Base-by-base conservation (phyloP, 1,284 basidiomycete species). In the Microbotryum violaceum region DNA sequence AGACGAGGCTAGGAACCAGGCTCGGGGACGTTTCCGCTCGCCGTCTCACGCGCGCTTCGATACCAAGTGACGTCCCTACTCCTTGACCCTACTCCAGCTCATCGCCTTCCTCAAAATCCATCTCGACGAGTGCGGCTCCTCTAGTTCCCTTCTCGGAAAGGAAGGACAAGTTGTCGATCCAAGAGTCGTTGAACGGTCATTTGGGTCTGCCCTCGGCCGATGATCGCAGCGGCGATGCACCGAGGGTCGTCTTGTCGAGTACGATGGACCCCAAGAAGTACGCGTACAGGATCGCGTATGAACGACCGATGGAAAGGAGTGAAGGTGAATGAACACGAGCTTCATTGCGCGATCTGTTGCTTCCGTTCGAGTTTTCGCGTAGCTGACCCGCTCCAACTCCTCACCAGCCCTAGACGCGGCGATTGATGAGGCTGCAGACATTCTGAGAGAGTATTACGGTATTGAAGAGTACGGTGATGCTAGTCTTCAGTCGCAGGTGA, bases 221-320 rank as follows among this genome's bases (percentile, higher is more conserved):
- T 54, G 8, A 69, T 16, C 51, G 55, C 2, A 25, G 56, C 4
- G 62, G 58, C 7, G 37, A 33, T 16, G 56, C n/a, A 10, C 21
- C 60, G 21, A 18, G 70, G 4, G 62, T 71, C 44, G 54, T 48
- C 14, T 46, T 73, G 10, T 55, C 29, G 10, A 64, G 58, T 23
- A 61, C 51, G 9, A 61, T 54, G 20, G 57, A 72, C 46, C 68
- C 68, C 29, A 58, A 51, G 31, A 59, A 62, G 46, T 72, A 71
- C 53, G 55, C 62, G 12, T 73, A 92, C 77, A 83, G 87, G 33
- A 96, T 96, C 75, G 93, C 94, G 90, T 91, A 88, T 72, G 91
- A 94, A 75, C 91, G 89, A 76, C 79, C 88, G 21, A 82, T 83
- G 1, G 87, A 88, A 71, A 80, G 91, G 44, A 86, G 88, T 65